A percentile compares a stretch with the other conserved stretches of the same genome.
Evolutionary conservation across 1,284 basidiomycete species (phyloP).

Genomic region (Microbotryomycetes sp.): DNA sequence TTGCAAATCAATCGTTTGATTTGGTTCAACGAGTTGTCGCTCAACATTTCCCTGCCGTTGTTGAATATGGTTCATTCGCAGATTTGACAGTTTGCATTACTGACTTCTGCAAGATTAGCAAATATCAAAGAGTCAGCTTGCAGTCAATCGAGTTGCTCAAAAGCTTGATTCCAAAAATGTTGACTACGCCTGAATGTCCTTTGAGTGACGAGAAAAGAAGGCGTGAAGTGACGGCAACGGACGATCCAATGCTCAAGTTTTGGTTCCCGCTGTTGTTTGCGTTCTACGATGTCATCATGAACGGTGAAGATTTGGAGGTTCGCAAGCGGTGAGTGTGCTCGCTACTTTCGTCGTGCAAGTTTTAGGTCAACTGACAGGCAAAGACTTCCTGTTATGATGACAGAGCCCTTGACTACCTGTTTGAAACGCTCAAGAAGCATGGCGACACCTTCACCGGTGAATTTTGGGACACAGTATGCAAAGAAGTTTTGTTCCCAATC

Average conservation of each 20-base stretch:
- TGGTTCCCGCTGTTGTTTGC: conserved; percentile 97
- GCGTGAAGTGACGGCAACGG: conserved; percentile 46
- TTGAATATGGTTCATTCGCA: conserved; percentile 87
- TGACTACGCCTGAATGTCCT: conserved; percentile 73
- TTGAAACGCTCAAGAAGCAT: conserved; percentile 86
- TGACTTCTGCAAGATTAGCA: conserved; percentile 98
- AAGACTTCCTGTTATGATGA: background rate
- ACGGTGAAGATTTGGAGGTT: conserved; percentile 97
- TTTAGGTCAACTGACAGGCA: background rate
- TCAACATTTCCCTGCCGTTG: conserved; percentile 84
- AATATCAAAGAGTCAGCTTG: conserved; percentile 95
- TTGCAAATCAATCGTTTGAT: conserved; percentile 91
- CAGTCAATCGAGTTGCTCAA: conserved; percentile 95
- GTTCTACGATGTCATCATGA: conserved; percentile 99
- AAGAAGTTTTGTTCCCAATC: conserved; percentile 96
- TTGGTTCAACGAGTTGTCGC: conserved; percentile 86
- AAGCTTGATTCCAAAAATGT: conserved; percentile 78
- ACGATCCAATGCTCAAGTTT: conserved; percentile 84
- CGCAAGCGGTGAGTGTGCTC: conserved; percentile 67
- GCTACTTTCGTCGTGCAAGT: background rate
- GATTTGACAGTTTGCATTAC: conserved; percentile 96
- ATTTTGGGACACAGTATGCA: conserved; percentile 98
- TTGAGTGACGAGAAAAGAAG: conserved; percentile 43
- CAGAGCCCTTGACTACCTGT: conserved; percentile 91
- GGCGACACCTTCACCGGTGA: conserved; percentile 79